These are phyloP conservation scores for Candida morakotiae DNA, from an alignment of 805 yeast species.

Conservation along the genomic window DNA sequence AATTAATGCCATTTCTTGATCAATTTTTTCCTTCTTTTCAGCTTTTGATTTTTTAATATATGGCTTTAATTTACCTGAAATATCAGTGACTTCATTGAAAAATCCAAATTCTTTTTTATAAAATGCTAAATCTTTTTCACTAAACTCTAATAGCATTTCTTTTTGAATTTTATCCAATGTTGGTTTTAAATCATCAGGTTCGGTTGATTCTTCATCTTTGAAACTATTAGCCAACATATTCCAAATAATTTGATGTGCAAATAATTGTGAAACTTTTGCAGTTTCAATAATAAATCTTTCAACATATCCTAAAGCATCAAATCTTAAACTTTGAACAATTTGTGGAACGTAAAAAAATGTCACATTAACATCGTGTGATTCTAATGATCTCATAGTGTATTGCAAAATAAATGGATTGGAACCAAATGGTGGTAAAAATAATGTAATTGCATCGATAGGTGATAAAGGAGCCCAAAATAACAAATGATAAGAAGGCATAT, in stretches of 20 bases:
- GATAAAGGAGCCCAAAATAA: slow-evolving; percentile 72
- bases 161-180: slow-evolving; percentile 68
- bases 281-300: slow-evolving; percentile 87
- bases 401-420: slow-evolving; percentile 68
- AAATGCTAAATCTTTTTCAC: slow-evolving; percentile 55
- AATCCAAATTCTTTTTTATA: slow-evolving; percentile 84
- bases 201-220: slow-evolving; percentile 80
- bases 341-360: slow-evolving; percentile 98
- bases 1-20: slow-evolving; percentile 79
- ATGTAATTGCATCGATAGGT: slow-evolving; percentile 81
- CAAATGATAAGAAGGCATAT: slow-evolving; percentile 37
- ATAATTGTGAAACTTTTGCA: slow-evolving; percentile 82
- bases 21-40: slow-evolving; percentile 93
- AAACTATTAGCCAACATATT: slow-evolving; percentile 91
- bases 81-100: slow-evolving; percentile 86
- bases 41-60: slow-evolving; percentile 91
- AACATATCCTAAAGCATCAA: slow-evolving; percentile 80
- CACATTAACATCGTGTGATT: slow-evolving; percentile 77
- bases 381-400: slow-evolving; percentile 86
- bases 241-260: slow-evolving; percentile 98
- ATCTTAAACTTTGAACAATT: slow-evolving; percentile 87
- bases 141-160: slow-evolving; percentile 59
- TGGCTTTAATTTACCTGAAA: slow-evolving; percentile 93
- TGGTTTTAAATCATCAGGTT: slow-evolving; percentile 82
- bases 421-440: slow-evolving; percentile 73